Evolutionary conservation across 1,139 yeast genomes (phyloP).

Genomic region (Kurtzmaniella quercitrusa): DNA sequence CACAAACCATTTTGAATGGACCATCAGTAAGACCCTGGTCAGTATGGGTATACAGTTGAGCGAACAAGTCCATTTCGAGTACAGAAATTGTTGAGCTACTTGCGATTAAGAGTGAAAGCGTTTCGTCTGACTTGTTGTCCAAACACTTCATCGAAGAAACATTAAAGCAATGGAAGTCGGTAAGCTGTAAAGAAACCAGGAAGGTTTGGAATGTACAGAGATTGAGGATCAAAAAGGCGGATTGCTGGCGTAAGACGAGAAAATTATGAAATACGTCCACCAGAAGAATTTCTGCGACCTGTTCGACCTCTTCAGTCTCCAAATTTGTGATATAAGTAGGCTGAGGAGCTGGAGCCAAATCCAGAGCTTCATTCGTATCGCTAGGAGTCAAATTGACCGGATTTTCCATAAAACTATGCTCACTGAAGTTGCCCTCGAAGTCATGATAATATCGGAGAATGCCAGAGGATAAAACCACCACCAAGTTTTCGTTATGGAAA

Average conservation of each 20-base stretch:
- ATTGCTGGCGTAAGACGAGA: slow-evolving; percentile 29
- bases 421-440: slow-evolving; percentile 63
- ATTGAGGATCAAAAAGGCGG: slow-evolving; percentile 26
- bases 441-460: slow-evolving; percentile 63
- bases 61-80: slow-evolving; percentile 22
- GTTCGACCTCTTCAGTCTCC: slow-evolving; percentile 31
- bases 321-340: slow-evolving; percentile 24
- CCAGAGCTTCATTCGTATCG: neutral
- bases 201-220: slow-evolving; percentile 22
- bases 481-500: slow-evolving; percentile 53
- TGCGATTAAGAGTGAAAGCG: slow-evolving; percentile 23
- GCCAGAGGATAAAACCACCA: slow-evolving; percentile 57
- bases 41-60: slow-evolving; percentile 20
- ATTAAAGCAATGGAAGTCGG: slow-evolving; percentile 12
- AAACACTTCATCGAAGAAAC: slow-evolving; percentile 4
- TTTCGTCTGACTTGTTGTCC: slow-evolving; percentile 7
- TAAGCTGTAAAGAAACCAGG: slow-evolving; percentile 20
- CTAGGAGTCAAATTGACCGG: neutral
- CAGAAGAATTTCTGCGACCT: slow-evolving; percentile 23
- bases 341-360: neutral
- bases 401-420: slow-evolving; percentile 29
- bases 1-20: slow-evolving; percentile 49
- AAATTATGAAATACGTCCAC: slow-evolving; percentile 23
- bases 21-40: slow-evolving; percentile 50
- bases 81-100: slow-evolving; percentile 28